Base-by-base conservation (phyloP, 805 yeast species). In the Candida chilensis region DNA sequence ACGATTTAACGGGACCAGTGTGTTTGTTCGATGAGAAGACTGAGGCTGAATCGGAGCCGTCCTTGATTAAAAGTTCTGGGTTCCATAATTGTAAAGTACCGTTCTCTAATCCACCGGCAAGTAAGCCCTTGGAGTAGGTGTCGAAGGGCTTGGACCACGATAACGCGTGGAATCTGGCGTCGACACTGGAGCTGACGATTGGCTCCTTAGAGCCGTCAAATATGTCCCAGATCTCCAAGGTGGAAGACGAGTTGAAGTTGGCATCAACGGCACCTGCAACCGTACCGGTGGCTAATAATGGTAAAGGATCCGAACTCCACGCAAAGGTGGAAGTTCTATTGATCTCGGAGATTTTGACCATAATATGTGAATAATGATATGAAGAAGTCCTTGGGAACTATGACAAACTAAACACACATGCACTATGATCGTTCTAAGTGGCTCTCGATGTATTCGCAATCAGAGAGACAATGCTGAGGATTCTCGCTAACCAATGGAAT, bases 261-360 rank as follows among this genome's bases (percentile, higher is more conserved):
- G 82, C 83, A 50, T 86, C 96, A 44, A 92, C 81, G 10, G 96
- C 94, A 5, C 97, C 97, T 0, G 97, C 88, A n/a, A 85, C 82
- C 1, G 96, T 82, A 15, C 96, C 98, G 2, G 95, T 74, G 15
- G 87, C 96, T 40, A 92, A 51, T 32, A 73, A 56, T 12, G 96
- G 96, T 37, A 76, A 57, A 25, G 65, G 53, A 41, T 74, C 83
- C 40, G 78, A 73, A 27, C 95, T 84, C 96, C 97, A 90, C 27
- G 97, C 94, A 60, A 92, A 86, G n/a, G 95, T 78, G 31, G 96
- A 88, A 10, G 96, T 84, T 43, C 86, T 71, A 38, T 74, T 66
- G 47, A 85, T 75, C 56, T 88, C 96, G 54, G 76, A 74, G 42
- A 92, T 67, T 58, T 85, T 86, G 44, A 86, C 90, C 88, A 80